A percentile compares a stretch with the other conserved stretches of the same genome.
These are phyloP conservation scores for Blepharisma stoltei DNA, from an alignment of 73 alveolate genomes.

Conservation along the genomic window DNA sequence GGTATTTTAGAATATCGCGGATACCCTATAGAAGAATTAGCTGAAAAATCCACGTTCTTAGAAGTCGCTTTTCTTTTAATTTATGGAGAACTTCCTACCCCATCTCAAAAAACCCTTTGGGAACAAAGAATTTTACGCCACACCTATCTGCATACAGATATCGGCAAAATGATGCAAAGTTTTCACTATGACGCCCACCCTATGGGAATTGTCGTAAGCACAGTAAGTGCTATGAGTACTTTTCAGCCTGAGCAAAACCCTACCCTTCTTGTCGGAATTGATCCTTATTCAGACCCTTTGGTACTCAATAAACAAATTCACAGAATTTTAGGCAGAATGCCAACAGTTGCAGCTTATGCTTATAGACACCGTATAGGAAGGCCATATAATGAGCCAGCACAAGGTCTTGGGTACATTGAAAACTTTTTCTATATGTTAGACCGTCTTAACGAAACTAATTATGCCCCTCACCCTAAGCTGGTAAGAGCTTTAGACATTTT, in stretches of 20 bases:
- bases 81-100: conserved; percentile 88
- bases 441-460: conserved; percentile 49
- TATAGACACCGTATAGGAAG: conserved; percentile 84
- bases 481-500: conserved; percentile 75
- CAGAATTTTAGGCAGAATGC: conserved; percentile 74
- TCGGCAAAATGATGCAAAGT: conserved; percentile 52
- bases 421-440: conserved; percentile 88
- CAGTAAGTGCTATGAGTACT: conserved; percentile 79
- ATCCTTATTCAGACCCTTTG: conserved; percentile 60
- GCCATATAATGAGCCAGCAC: conserved; percentile 64
- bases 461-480: conserved; percentile 73
- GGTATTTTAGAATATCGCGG: conserved; percentile 93
- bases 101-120: conserved; percentile 55
- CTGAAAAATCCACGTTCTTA: conserved; percentile 76
- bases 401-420: conserved; percentile 70
- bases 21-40: conserved; percentile 86
- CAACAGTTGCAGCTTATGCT: conserved; percentile 76
- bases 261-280: conserved; percentile 70
- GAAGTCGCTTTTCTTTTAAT: conserved; percentile 83
- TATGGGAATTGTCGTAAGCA: conserved; percentile 85
- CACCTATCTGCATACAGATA: conserved; percentile 19
- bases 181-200: conserved; percentile 93
- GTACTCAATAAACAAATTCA: conserved; percentile 65
- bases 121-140: conserved; percentile 30
- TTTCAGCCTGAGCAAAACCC: conserved; percentile 94